Conservation (phyloP, 306 rosid genomes). For the Quercus parvula region DNA sequence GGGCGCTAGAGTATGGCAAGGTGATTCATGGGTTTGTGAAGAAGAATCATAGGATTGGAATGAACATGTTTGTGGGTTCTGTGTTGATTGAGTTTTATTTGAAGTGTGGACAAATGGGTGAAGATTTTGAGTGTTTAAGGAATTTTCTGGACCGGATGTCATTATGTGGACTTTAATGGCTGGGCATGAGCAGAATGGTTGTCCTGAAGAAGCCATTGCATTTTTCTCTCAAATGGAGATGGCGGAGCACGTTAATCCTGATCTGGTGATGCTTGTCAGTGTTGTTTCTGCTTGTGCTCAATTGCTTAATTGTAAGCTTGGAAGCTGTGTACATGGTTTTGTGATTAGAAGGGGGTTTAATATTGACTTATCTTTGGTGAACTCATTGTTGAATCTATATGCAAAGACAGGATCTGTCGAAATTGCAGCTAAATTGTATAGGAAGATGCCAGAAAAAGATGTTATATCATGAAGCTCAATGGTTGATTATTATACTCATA, state of each 20-base stretch:
- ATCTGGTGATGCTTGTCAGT: conserved; percentile 66
- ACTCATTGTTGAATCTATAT: conserved; percentile 62
- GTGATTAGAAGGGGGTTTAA: conserved; percentile 45
- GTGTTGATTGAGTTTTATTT: conserved; percentile 60
- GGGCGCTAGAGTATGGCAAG: conserved; percentile 42
- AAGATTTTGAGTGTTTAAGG: conserved; percentile 52
- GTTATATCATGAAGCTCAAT: conserved; percentile 84
- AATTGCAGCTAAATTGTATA: conserved; percentile 52
- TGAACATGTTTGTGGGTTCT: conserved; percentile 70
- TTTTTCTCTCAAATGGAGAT: conserved; percentile 56
- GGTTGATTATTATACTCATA: conserved; percentile 68
- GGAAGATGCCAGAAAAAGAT: conserved; percentile 54
- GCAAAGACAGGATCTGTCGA: conserved; percentile 49
- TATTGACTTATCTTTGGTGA: conserved; percentile 42
- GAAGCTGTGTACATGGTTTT: conserved; percentile 64
- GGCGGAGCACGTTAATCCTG: conserved; percentile 34
- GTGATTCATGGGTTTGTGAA: conserved; percentile 56
- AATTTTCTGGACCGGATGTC: conserved; percentile 56
- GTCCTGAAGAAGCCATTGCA: conserved; percentile 47
- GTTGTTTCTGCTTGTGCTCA: conserved; percentile 68
- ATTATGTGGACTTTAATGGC: conserved; percentile 70
- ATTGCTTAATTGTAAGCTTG: conserved; percentile 42
- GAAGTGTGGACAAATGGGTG: conserved; percentile 60
- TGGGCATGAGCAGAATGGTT: conserved; percentile 63
- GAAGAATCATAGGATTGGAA: conserved; percentile 37